These are phyloP conservation scores for Fusarium buxicola DNA, from an alignment of 2,329 filamentous ascomycete genomes.

Conservation along the genomic window DNA sequence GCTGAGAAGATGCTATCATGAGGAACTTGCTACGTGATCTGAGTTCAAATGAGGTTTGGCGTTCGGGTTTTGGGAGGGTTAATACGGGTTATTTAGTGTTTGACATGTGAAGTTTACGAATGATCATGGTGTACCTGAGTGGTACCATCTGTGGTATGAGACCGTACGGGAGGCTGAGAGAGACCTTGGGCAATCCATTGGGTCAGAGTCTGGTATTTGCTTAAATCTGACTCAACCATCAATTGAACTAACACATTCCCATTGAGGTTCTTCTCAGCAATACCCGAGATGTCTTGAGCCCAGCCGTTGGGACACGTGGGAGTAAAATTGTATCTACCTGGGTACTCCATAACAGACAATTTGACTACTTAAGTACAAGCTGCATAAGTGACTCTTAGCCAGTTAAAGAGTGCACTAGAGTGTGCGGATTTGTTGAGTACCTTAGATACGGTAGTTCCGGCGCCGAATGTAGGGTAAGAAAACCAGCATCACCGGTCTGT, in stretches of 20 bases:
- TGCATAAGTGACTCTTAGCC: no score
- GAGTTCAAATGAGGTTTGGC: not conserved
- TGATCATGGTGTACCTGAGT: not conserved
- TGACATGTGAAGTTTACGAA: not conserved
- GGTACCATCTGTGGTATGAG: constrained; percentile 1
- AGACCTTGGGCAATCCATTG: not conserved
- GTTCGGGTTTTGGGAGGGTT: not conserved
- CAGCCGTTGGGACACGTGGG: constrained; percentile 34
- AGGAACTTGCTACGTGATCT: not conserved
- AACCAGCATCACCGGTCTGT: not conserved
- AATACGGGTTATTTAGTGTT: not conserved
- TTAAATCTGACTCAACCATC: no score
- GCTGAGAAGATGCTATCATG: not conserved
- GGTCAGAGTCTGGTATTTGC: no score
- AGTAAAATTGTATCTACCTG: no score
- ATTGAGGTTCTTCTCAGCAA: not conserved
- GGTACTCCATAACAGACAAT: no score
- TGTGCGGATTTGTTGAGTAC: no score
- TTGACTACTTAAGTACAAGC: no score
- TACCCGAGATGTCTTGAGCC: constrained; percentile 3
- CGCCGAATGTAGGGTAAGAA: constrained; percentile 7
- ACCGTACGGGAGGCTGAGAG: no score
- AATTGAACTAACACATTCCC: no score
- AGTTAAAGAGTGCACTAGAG: no score
- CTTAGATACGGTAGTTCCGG: no score